Evolutionary conservation across 805 yeast species (phyloP), one percentile per base, ranked within the genome.

Genomic region (Metschnikowia bowlesiae): DNA sequence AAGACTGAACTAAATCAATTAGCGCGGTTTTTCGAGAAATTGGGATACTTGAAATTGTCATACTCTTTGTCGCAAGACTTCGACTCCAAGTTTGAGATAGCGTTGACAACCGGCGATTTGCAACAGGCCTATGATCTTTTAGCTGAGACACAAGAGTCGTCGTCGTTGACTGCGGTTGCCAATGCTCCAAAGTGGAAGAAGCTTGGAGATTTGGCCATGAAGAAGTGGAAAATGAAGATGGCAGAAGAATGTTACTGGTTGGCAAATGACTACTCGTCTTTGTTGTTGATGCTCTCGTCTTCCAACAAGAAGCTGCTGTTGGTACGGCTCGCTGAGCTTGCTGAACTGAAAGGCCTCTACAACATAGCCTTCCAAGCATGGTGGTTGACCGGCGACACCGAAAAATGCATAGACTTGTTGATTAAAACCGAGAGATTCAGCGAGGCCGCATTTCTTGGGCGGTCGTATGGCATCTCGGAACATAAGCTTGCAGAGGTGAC

Each of bases 1-100:
- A 81, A 80, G 55, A 78, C 81, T 38, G 89, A 88, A 59, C 71
- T 83, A 60, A 76, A 83, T 58, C 89, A 89, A 63, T 83, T 94
- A 60, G 85, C 98, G 6, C 81, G 97, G 63, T 94, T 94, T 73
- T 79, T 94, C 61, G 98, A 95, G 71, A 89, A 91, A 56, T 96
- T 90, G 71, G 97, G 95, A 22, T 86, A 81, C 66, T 78, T 81
- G 57, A 85, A 89, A 54, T 87, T 89, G 62, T 97, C 99, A 2
- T 76, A 86, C 50, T 78, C 86, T 45, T 79, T 91, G 47, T 83
- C 97, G 4, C 87, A 84, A 57, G 99, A 94, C 67, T 71, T 80
- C 46, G 98, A 92, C 65, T 96, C 95, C 64, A 87, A 83, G 67
- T 94, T 94, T 66, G 97, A 89, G 62, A 81, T 94, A 52, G 92